Evolutionary conservation across 768 basidiomycete genomes (phyloP), one percentile per base, ranked within the genome.

Genomic region (Leucocoprinus birnbaumii): DNA sequence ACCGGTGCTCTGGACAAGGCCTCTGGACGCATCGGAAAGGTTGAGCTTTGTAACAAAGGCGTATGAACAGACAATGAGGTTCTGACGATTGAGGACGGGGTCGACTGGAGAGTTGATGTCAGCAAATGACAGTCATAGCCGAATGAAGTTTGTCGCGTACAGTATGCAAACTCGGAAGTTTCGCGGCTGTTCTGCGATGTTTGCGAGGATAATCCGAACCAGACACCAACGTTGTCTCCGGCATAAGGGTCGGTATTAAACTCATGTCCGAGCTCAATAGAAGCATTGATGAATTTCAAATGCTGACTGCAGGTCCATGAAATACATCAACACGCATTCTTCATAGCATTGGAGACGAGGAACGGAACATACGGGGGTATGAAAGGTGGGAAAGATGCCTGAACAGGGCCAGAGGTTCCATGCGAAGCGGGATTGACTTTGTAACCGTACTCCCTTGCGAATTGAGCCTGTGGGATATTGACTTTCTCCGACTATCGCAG

Each of bases 171-270:
- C 54, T 71, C 67, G 11, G 70, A 63, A 2, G 67, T 64, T 42
- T 65, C 67, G 9, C 69, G 63, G 14, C 60, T 56, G 22, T 70
- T 65, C 6, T 63, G 85, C 84, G 65, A 80, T 85, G 58, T 70
- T 76, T 25, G 83, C 84, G 24, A 70, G 71, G 53, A 85, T 78
- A 16, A 73, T 76, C 59, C 77, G 65, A 87, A 76, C 64, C 80
- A 80, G 3, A 73, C 71, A 50, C 85, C 81, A 65, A 75, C 70
- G 64, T 76, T 76, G 44, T 74, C 61, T n/a, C 83, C 83, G 42
- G 72, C 70, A 61, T 79, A 74, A 2, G 78, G 70, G 59, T 85
- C 80, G 2, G 26, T n/a, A 47, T 71, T 70, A 51, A 67, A 64
- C 3, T 19, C 16, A 52, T 71, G 70, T 4, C 70, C 70, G n/a